These are phyloP conservation scores for Pleoardoris graminearum DNA, from an alignment of 2,329 filamentous ascomycete species.

Conservation along the genomic window DNA sequence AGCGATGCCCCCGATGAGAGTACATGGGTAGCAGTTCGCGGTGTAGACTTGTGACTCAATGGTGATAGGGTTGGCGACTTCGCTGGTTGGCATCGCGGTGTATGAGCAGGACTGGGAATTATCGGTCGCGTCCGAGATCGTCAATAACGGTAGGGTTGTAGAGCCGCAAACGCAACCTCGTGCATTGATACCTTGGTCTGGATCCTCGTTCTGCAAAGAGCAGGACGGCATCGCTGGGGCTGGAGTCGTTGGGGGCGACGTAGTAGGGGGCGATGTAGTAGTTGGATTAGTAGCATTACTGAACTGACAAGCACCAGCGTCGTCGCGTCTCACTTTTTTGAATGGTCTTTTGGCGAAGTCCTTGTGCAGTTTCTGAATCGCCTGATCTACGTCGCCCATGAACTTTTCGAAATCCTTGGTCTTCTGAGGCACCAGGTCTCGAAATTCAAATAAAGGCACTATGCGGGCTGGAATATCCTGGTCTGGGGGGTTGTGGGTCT, in stretches of 20 bases:
- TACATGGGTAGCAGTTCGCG: conserved; percentile 3
- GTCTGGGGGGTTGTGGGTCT: no score
- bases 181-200: conserved; percentile 4
- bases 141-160: conserved; percentile 3
- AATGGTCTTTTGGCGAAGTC: conserved; percentile 4
- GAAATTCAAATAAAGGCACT: conserved; percentile 25
- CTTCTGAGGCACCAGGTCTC: conserved; percentile 11
- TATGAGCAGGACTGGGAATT: conserved; percentile 2
- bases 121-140: background rate
- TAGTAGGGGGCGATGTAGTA: background rate
- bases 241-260: conserved; percentile 6
- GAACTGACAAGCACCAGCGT: no score
- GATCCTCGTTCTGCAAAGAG: conserved; percentile 3
- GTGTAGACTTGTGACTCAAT: background rate
- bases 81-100: conserved; percentile 3
- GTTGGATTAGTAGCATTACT: no score
- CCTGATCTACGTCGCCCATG: conserved; percentile 14
- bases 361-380: conserved; percentile 13
- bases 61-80: conserved; percentile 2
- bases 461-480: conserved; percentile 3
- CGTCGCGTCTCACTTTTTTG: conserved; percentile 3
- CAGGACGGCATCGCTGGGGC: conserved; percentile 7
- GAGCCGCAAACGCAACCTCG: conserved; percentile 6
- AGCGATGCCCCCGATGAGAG: conserved; percentile 2
- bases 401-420: conserved; percentile 11